These are phyloP conservation scores for Microcera coccophila DNA, from an alignment of 2,329 filamentous ascomycete genomes.

Conservation along the genomic window DNA sequence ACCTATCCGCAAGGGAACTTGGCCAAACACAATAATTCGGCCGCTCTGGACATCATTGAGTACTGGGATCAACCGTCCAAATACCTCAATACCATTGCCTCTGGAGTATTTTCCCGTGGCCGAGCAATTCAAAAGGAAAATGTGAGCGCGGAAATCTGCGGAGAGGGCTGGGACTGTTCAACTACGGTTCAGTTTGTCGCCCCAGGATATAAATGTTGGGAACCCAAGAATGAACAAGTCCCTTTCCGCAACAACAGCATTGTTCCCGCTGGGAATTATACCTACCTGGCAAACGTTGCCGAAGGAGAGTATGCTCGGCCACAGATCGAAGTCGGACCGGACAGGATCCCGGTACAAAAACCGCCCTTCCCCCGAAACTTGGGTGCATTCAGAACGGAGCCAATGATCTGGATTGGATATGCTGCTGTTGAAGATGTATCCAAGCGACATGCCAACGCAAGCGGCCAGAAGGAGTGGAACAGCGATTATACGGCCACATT, in stretches of 20 bases:
- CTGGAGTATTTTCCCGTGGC: conserved; percentile 13
- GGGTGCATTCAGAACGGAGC: conserved; percentile 21
- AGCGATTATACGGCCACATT: conserved; percentile 25
- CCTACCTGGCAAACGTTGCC: conserved; percentile 18
- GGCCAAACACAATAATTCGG: conserved; percentile 12
- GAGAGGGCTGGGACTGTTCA: conserved; percentile 25
- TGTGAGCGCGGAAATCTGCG: conserved; percentile 18
- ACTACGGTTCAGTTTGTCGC: conserved; percentile 18
- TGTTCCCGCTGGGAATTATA: conserved; percentile 17
- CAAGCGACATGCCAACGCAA: conserved; percentile 13
- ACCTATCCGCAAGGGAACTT: conserved; percentile 3
- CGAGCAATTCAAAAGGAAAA: conserved; percentile 16
- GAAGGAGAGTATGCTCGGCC: conserved; percentile 21
- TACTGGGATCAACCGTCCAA: too few relatives aligned
- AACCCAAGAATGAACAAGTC: conserved; percentile 14
- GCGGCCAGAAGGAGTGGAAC: conserved; percentile 12
- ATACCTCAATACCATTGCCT: conserved; percentile 26
- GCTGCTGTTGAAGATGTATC: conserved; percentile 17
- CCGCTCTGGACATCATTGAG: too few relatives aligned
- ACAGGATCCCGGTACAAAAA: conserved; percentile 12
- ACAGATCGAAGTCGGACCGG: conserved; percentile 6
- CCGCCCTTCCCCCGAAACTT: conserved; percentile 20
- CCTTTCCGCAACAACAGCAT: conserved; percentile 20
- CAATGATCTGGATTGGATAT: conserved; percentile 25
- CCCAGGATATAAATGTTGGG: conserved; percentile 20